Percentiles rank a stretch among this genome's conserved stretches.
phyloP scores from a whole-genome alignment of 2,329 filamentous ascomycete genomes.

The Cercospora sojina region DNA sequence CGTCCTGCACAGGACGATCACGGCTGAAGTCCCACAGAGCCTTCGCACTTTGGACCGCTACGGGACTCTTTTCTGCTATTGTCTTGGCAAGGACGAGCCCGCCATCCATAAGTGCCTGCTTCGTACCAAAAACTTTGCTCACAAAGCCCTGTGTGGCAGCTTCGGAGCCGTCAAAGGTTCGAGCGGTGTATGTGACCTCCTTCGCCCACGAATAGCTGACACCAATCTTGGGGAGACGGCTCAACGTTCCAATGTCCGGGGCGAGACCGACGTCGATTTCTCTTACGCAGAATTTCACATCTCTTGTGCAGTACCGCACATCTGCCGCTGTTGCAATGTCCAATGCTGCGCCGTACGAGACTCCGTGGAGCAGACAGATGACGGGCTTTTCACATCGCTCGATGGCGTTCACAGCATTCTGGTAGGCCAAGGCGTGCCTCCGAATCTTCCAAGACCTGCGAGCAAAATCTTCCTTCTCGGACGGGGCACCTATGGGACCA shows the following conservation, averaged over 20 bases:
- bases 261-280: slow-evolving; percentile 80
- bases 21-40: slow-evolving; percentile 78
- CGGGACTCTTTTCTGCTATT: slow-evolving; percentile 78
- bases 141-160: slow-evolving; percentile 69
- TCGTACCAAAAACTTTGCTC: slow-evolving; percentile 60
- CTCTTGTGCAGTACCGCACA: slow-evolving; percentile 61
- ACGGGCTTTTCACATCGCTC: slow-evolving; percentile 89
- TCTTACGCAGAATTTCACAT: slow-evolving; percentile 67
- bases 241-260: slow-evolving; percentile 74
- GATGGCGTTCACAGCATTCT: slow-evolving; percentile 69
- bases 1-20: slow-evolving; percentile 71
- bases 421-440: slow-evolving; percentile 72
- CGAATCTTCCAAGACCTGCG: slow-evolving; percentile 48
- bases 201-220: slow-evolving; percentile 72
- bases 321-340: slow-evolving; percentile 67
- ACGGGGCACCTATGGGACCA: slow-evolving; percentile 14
- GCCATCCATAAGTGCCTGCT: slow-evolving; percentile 61
- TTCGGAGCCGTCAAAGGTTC: slow-evolving; percentile 66
- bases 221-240: slow-evolving; percentile 70
- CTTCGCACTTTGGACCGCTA: slow-evolving; percentile 84
- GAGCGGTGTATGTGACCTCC: slow-evolving; percentile 68
- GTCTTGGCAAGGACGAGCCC: slow-evolving; percentile 63
- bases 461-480: slow-evolving; percentile 22
- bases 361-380: slow-evolving; percentile 74
- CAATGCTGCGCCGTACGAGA: slow-evolving; percentile 73